A percentile compares a stretch with the other conserved stretches of the same genome.
Evolutionary conservation across 2,329 filamentous ascomycete species (phyloP).

Genomic region (Coleophoma cylindrospora): DNA sequence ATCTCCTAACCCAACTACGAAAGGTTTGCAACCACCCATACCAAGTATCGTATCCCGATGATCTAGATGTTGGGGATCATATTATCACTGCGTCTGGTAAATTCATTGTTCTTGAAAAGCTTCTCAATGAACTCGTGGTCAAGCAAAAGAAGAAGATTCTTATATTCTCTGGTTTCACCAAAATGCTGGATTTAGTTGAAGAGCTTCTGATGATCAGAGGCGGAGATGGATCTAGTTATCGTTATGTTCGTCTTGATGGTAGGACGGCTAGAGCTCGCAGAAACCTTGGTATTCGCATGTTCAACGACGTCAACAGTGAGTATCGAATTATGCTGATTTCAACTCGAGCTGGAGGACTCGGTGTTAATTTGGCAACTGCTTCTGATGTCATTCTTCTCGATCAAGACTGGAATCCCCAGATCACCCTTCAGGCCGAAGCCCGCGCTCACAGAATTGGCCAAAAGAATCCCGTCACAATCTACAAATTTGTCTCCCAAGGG

Average conservation of each 20-base stretch:
- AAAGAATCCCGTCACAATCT: constrained; percentile 89
- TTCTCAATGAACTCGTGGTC: constrained; percentile 73
- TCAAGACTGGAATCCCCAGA: constrained; percentile 96
- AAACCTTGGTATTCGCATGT: constrained; percentile 91
- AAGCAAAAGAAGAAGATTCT: constrained; percentile 74
- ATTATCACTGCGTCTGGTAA: constrained; percentile 88
- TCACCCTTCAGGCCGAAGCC: constrained; percentile 91
- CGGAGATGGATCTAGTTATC: constrained; percentile 59
- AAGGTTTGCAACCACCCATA: constrained; percentile 93
- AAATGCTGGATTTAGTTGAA: constrained; percentile 83
- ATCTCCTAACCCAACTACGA: constrained; percentile 89
- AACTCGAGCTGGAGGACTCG: constrained; percentile 89
- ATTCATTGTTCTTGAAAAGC: constrained; percentile 72
- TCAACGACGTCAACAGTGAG: constrained; percentile 75
- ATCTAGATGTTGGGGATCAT: constrained; percentile 70
- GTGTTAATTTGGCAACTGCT: constrained; percentile 93
- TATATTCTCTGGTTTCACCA: constrained; percentile 92
- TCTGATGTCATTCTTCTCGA: constrained; percentile 97
- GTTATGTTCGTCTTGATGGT: constrained; percentile 80
- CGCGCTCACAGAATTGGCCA: constrained; percentile 94
- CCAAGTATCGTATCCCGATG: constrained; percentile 22
- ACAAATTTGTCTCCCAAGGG: constrained; percentile 84
- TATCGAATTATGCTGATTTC: constrained; percentile 90
- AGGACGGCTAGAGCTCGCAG: constrained; percentile 74
- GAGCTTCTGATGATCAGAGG: constrained; percentile 62